phyloP scores from a whole-genome alignment of 1,284 basidiomycete species.

The Naganishia cerealis region DNA sequence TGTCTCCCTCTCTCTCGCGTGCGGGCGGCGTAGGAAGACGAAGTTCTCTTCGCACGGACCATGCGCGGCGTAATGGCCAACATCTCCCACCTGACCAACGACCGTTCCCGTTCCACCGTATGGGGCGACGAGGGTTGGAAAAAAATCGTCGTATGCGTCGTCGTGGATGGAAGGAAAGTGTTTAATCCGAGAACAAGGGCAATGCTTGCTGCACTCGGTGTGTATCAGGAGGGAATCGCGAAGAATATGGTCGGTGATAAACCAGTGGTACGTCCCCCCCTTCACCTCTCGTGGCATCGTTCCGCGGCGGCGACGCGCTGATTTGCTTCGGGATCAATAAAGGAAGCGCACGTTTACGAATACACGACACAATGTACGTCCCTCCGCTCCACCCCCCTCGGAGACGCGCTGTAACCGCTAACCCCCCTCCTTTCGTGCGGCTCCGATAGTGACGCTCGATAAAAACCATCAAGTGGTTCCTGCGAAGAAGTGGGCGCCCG shows the following conservation, averaged over 20 bases:
- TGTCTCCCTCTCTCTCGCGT: background rate
- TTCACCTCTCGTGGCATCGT: too few relatives aligned
- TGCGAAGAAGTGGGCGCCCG: conserved; percentile 76
- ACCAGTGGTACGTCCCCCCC: conserved; percentile 60
- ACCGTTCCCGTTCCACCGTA: conserved; percentile 55
- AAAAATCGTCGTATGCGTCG: conserved; percentile 67
- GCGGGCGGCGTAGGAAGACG: conserved; percentile 61
- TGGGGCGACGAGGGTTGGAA: conserved; percentile 98
- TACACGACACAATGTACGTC: conserved; percentile 80
- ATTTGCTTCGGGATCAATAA: background rate
- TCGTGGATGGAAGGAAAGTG: conserved; percentile 77
- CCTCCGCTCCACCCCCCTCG: background rate
- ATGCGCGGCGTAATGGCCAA: conserved; percentile 94
- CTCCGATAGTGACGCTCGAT: conserved; percentile 30
- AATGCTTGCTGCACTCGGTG: conserved; percentile 82
- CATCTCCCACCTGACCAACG: conserved; percentile 47
- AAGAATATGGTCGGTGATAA: conserved; percentile 86
- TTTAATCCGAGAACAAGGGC: conserved; percentile 81
- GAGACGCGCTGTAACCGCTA: background rate
- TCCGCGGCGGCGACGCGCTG: background rate
- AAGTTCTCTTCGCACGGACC: conserved; percentile 73
- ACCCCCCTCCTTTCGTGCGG: background rate
- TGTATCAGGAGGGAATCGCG: conserved; percentile 82
- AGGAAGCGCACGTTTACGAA: conserved; percentile 88
- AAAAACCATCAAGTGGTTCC: conserved; percentile 33